phyloP scores from a whole-genome alignment of 2,329 filamentous ascomycete genomes.

The Herpotrichia juniperi region DNA sequence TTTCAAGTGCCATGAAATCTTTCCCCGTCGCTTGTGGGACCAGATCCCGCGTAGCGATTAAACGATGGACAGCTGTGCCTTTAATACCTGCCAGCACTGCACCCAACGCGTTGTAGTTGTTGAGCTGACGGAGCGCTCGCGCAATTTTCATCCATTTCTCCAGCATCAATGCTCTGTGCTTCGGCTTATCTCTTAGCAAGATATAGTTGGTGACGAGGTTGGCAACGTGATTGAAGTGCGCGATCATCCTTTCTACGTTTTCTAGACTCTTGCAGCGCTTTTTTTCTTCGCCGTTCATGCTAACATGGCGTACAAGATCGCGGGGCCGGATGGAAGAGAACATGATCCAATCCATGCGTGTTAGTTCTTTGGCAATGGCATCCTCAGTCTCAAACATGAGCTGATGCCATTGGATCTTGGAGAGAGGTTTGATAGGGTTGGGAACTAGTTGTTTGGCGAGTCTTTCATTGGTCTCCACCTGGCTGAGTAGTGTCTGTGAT shows the following conservation, averaged over 20 bases:
- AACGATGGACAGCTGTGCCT: conserved; percentile 81
- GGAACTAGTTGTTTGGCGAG: conserved; percentile 77
- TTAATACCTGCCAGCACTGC: conserved; percentile 93
- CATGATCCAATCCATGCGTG: conserved; percentile 97
- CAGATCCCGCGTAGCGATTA: conserved; percentile 78
- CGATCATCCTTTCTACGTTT: conserved; percentile 93
- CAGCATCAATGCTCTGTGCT: conserved; percentile 87
- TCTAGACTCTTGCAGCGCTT: conserved; percentile 77
- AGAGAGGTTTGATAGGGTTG: conserved; percentile 70
- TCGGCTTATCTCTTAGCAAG: conserved; percentile 90
- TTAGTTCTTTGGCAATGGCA: conserved; percentile 87
- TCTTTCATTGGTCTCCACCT: conserved; percentile 79
- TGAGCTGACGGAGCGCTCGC: conserved; percentile 80
- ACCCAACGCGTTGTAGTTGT: conserved; percentile 97
- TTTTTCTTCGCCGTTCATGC: conserved; percentile 71
- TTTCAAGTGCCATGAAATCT: conserved; percentile 84
- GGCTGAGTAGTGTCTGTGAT: conserved; percentile 62
- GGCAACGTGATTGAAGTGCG: conserved; percentile 71
- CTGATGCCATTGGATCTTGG: conserved; percentile 85
- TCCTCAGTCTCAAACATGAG: conserved; percentile 89
- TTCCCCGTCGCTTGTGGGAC: conserved; percentile 76
- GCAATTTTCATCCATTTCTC: conserved; percentile 97
- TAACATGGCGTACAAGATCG: conserved; percentile 91
- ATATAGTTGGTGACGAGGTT: conserved; percentile 61
- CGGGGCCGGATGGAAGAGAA: conserved; percentile 93